Base-by-base conservation (phyloP, 106 monocot species). In the Apostasia shenzhenica region DNA sequence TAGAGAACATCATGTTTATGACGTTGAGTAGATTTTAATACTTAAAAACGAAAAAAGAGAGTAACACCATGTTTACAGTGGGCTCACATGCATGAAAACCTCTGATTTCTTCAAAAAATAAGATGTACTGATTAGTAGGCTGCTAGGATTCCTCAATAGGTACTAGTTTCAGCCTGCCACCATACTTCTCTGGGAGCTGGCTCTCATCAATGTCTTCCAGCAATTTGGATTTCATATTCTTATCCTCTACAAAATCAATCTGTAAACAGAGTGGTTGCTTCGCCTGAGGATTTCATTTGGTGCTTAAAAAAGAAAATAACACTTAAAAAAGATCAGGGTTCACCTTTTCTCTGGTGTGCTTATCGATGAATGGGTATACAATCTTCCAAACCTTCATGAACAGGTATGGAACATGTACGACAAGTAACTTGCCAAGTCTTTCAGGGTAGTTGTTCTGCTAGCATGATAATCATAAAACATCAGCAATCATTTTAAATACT, bases 321-420 rank as follows among this genome's bases (percentile, higher is more conserved):
- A 26, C 26, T 26, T 26, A 26, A 26, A n/a, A 11, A 59, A 55
- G n/a, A 47, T 44, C 7, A n/a, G 55, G 48, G 5, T 4, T 48
- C 45, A 82, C 82, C 82, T 82, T 93, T 9, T 83, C 67, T 70
- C 67, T 88, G 68, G 86, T 86, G 75, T 81, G 81, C 8, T 86
- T 79, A 53, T 93, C 93, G 26, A 93, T 86, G 68, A 93, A 84
- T 11, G 86, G 93, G 73, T 84, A 93, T 61, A 86, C 57, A 8
- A 81, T 75, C 75, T 93, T 93, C 88, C 89, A 93, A n/a, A 78
- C 88, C 72, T 81, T 81, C 88, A 86, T 83, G 71, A 93, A 89
- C 9, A 94, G 70, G 57, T 82, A 84, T 4, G 94, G 94, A 48
- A 83, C 90, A 59, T 94, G 82, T 26, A 94, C 41, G 13, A 94